Conservation (phyloP, 2,329 filamentous ascomycete genomes). For the Fusarium duplospermum region DNA sequence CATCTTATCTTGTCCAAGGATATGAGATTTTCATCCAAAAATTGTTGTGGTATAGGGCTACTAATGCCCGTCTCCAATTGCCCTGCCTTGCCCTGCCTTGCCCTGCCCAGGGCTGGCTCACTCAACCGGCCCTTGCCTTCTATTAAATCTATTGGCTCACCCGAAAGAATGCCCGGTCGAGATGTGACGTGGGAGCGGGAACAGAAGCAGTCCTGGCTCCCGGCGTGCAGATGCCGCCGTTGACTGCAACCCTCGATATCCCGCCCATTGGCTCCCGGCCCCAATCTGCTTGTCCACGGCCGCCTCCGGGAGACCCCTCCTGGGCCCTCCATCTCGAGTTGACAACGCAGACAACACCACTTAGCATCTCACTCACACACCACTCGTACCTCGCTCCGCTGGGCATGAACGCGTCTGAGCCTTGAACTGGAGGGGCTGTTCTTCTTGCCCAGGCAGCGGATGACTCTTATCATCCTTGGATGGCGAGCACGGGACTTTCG, state of each 20-base stretch:
- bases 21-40: background rate
- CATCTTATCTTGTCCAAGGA: background rate
- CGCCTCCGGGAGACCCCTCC: slow-evolving; percentile 19
- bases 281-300: slow-evolving; percentile 25
- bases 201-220: slow-evolving; percentile 27
- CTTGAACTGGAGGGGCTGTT: slow-evolving; percentile 41
- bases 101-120: slow-evolving; percentile 12
- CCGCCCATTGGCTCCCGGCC: slow-evolving; percentile 17
- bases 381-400: slow-evolving; percentile 27
- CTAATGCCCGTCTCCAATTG: slow-evolving; percentile 3
- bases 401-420: slow-evolving; percentile 43
- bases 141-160: background rate
- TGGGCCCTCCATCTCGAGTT: slow-evolving; percentile 16
- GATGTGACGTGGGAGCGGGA: slow-evolving; percentile 39
- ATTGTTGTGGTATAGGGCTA: slow-evolving; percentile 37
- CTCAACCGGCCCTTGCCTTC: slow-evolving; percentile 17
- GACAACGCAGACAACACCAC: slow-evolving; percentile 41
- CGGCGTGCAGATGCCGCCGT: slow-evolving; percentile 35
- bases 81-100: background rate
- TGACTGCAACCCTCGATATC: slow-evolving; percentile 13
- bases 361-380: slow-evolving; percentile 10
- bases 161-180: slow-evolving; percentile 12
- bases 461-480: slow-evolving; percentile 36
- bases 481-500: slow-evolving; percentile 9
- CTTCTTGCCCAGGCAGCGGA: background rate